Evolutionary conservation across 768 basidiomycete genomes (phyloP), one percentile per base, ranked within the genome.

Genomic region (Termitomyces sp.): DNA sequence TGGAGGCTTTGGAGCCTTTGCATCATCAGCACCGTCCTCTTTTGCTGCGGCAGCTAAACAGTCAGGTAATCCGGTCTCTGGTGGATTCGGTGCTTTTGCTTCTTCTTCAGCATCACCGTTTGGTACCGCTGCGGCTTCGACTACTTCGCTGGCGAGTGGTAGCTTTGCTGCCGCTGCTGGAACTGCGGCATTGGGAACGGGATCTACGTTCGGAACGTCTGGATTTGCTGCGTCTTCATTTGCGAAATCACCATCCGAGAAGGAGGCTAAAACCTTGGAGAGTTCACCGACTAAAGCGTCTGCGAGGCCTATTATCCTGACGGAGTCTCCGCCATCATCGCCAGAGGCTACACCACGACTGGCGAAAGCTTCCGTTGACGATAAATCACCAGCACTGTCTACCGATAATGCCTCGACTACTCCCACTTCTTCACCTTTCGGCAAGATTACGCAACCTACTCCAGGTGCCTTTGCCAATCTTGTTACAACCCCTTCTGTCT

Each of bases 381-480:
- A 64, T 56, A 54, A 57, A 30, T 42, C 65, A 5, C 45, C 68
- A 22, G 34, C 66, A 22, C 22, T 47, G 36, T 45, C 68, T 16
- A 42, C 62, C 6, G 61, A 67, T 51, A 65, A 66, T 42, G 60
- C 61, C 56, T 62, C 68, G 13, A 60, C 68, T 31, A 66, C 72
- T 16, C 63, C 67, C 16, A 61, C 68, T 8, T 58, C 69, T 20
- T 62, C 65, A n/a, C 61, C 61, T 33, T 64, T 66, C 31, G 63
- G 63, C 27, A 63, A 57, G 3, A 34, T 42, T 42, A 7, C 37
- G 13, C 54, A 36, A 22, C 52, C 65, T 13, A 37, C 57, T 4
- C 24, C 61, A 0, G 73, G 75, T 24, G 78, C 77, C 9, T 83
- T 82, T 55, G 71, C 76, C n/a, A 70, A 70, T 55, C 53, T 76